Percentiles rank a stretch among this genome's conserved stretches.
Evolutionary conservation across 2,329 filamentous ascomycete genomes (phyloP).

Genomic region (Clarireedia hainanense): DNA sequence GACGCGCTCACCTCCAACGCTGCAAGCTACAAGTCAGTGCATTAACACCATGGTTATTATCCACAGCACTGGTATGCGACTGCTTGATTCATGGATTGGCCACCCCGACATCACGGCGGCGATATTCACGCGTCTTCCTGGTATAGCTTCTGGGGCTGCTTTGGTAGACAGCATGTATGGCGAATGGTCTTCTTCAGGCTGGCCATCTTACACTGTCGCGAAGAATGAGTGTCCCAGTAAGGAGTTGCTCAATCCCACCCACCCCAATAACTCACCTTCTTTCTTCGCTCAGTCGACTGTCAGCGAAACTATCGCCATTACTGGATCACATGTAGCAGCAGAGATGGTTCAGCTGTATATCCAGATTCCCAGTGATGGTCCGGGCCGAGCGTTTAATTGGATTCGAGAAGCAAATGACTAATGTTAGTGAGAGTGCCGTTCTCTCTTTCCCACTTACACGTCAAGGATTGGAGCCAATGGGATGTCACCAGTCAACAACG

Average conservation of each 20-base stretch:
- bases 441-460: too few species aligned
- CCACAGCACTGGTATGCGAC: constrained; percentile 52
- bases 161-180: constrained; percentile 57
- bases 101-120: constrained; percentile 55
- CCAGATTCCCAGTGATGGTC: too few species aligned
- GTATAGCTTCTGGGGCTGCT: constrained; percentile 52
- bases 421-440: too few species aligned
- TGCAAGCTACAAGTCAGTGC: constrained; percentile 43
- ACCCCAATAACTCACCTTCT: constrained; percentile 17
- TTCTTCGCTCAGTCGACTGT: constrained; percentile 41
- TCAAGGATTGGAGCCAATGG: too few species aligned
- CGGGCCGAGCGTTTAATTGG: too few species aligned
- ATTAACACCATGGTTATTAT: constrained; percentile 56
- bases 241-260: background rate
- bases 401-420: too few species aligned
- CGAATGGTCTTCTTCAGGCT: constrained; percentile 43
- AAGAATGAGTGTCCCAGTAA: constrained; percentile 43
- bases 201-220: constrained; percentile 58
- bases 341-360: too few species aligned
- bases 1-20: constrained; percentile 50
- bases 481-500: too few species aligned
- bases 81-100: constrained; percentile 51
- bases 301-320: constrained; percentile 36
- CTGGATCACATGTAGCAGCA: too few species aligned
- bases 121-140: constrained; percentile 50